phyloP scores from a whole-genome alignment of 768 basidiomycete species.

The Clathrus columnatus region DNA sequence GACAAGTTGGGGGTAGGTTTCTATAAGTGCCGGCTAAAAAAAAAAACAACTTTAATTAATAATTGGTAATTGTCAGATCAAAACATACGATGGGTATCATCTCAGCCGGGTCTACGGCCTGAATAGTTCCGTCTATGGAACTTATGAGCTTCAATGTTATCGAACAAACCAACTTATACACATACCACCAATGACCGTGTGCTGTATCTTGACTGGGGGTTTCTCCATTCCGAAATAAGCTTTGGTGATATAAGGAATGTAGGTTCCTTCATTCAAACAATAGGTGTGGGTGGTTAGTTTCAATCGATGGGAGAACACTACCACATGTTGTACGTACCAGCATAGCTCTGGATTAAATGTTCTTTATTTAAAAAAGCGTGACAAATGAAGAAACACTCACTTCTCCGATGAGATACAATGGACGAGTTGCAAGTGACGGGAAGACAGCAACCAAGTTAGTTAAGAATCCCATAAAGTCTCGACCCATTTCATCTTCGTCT shows the following conservation, averaged over 20 bases:
- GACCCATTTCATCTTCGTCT: constrained; percentile 1
- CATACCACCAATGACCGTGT: constrained; percentile 51
- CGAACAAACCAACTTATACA: not conserved
- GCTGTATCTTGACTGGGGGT: constrained; percentile 60
- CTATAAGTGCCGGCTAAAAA: constrained; percentile 44
- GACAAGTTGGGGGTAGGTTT: constrained; percentile 71
- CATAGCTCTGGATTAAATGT: no score
- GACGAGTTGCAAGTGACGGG: constrained; percentile 13
- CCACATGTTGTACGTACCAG: constrained; percentile 37
- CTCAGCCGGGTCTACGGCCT: constrained; percentile 40
- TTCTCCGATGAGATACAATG: constrained; percentile 15
- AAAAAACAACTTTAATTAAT: not conserved
- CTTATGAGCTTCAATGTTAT: constrained; percentile 21
- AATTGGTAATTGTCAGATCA: constrained; percentile 2
- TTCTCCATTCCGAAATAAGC: constrained; percentile 53
- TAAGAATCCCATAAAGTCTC: constrained; percentile 10
- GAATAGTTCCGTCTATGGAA: constrained; percentile 44
- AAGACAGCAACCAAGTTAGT: constrained; percentile 14
- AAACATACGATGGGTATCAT: constrained; percentile 42
- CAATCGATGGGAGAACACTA: no score
- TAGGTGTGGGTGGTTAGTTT: constrained; percentile 44
- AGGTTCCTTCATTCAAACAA: not conserved
- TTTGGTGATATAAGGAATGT: constrained; percentile 67
- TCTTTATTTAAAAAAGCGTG: no score
- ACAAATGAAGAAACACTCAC: no score